Evolutionary conservation across 2,329 filamentous ascomycete genomes (phyloP).

Genomic region (Exophiala lecanii-corni): DNA sequence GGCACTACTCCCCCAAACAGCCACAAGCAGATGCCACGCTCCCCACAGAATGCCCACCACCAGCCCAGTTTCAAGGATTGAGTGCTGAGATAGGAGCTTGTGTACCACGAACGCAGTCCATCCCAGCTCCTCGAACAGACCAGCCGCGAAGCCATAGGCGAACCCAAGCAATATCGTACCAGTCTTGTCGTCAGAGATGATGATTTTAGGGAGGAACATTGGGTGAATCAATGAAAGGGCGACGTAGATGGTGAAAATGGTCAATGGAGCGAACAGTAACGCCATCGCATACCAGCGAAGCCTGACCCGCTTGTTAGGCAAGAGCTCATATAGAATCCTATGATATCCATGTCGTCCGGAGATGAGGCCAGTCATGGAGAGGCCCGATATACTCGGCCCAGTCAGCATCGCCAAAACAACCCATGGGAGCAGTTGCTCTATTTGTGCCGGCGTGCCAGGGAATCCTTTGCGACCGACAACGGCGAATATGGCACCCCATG

Average conservation of each 20-base stretch:
- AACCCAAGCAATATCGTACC: background rate
- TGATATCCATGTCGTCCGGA: background rate
- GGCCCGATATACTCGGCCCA: background rate
- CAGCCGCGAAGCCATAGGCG: background rate
- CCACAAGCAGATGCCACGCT: background rate
- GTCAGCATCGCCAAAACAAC: slow-evolving; percentile 1
- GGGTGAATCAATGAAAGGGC: background rate
- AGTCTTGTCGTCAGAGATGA: background rate
- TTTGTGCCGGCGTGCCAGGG: background rate
- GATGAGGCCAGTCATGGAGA: background rate
- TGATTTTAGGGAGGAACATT: background rate
- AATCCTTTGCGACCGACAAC: background rate
- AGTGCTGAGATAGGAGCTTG: background rate
- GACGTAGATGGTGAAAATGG: background rate
- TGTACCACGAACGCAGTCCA: background rate
- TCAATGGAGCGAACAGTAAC: background rate
- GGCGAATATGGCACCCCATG: background rate
- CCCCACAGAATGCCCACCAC: background rate
- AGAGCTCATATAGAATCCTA: background rate
- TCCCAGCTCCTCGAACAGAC: background rate
- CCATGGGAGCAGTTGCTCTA: background rate
- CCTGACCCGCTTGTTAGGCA: background rate
- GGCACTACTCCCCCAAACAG: background rate
- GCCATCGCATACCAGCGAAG: background rate
- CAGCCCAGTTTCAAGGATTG: background rate